Evolutionary conservation across 768 basidiomycete genomes (phyloP).

Genomic region (Tylopilus subfusipes): DNA sequence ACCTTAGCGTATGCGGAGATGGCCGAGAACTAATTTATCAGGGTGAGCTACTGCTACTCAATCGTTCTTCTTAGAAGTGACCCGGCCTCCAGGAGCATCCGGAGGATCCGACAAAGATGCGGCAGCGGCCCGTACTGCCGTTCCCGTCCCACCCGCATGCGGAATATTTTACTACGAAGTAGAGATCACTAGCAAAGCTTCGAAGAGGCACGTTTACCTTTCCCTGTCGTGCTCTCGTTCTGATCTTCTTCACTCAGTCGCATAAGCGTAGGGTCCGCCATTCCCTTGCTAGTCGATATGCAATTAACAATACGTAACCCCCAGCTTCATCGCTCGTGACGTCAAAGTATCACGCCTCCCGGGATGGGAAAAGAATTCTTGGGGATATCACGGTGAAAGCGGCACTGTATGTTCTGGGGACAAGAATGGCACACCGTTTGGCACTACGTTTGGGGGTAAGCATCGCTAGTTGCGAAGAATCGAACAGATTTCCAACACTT

Average conservation of each 20-base stretch:
- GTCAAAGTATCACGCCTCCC: slow-evolving; percentile 74
- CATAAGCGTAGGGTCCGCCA: slow-evolving; percentile 73
- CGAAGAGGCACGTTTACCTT: slow-evolving; percentile 60
- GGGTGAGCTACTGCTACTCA: slow-evolving; percentile 41
- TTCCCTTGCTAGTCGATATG: neutral
- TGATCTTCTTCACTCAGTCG: slow-evolving; percentile 43
- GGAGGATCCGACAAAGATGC: slow-evolving; percentile 75
- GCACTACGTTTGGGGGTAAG: slow-evolving; percentile 79
- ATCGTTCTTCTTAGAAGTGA: slow-evolving; percentile 1
- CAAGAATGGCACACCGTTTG: slow-evolving; percentile 68
- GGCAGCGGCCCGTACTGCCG: slow-evolving; percentile 73
- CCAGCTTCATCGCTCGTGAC: slow-evolving; percentile 63
- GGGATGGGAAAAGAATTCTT: slow-evolving; percentile 81
- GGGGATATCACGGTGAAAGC: slow-evolving; percentile 94
- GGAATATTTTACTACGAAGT: slow-evolving; percentile 97
- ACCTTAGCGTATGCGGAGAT: slow-evolving; percentile 61
- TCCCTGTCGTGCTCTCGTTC: slow-evolving; percentile 6
- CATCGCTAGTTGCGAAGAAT: slow-evolving; percentile 8
- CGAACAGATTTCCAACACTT: neutral
- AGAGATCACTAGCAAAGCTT: slow-evolving; percentile 72
- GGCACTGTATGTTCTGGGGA: slow-evolving; percentile 75
- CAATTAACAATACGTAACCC: slow-evolving; percentile 11
- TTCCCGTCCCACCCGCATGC: slow-evolving; percentile 77
- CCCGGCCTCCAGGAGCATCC: slow-evolving; percentile 41
- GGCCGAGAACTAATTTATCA: slow-evolving; percentile 73